Evolutionary conservation across 2,329 filamentous ascomycete species (phyloP), one percentile per base, ranked within the genome.

Genomic region (Phialophora macrospora): DNA sequence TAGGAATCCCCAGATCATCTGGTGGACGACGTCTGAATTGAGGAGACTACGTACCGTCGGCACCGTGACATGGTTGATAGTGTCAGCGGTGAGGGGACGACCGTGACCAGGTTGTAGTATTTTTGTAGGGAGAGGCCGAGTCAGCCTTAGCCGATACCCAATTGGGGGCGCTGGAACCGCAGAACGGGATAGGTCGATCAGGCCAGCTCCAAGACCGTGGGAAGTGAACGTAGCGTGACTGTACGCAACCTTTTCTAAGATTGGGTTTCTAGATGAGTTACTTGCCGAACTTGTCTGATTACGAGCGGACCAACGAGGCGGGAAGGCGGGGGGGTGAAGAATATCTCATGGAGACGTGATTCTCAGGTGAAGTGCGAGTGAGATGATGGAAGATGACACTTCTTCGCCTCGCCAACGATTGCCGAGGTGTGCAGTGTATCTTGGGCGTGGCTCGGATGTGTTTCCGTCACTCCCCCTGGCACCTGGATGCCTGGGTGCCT

Each of bases 301-400:
- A 68, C 67, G 67, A 68, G 55, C 67, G 24, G 64, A 64, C 67
- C 67, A 68, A 68, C 58, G 64, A 51, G 41, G 48, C 26, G 34
- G 22, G 44, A 55, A 12, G 46, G 59, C 62, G 46, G 57, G 66
- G 62, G 59, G 32, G 2, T 60, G 58, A 60, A 49, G 20, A 11
- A 52, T 26, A 2, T 52, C 46, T 38, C 30, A 51, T 44, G 38
- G 38, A 11, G 38, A 44, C 38, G 38, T 44, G 48, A 51, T 26
- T 26, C 48, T 28, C 38, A 44, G 38, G 38, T 44, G 38, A 44
- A 44, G 38, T 44, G 38, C 3, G 24, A 59, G 56, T 34, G 38
- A 52, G 60, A 54, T 62, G 60, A 62, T 32, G 56, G 41, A 60
- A 32, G 60, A 62, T 55, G 49, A 52, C 9, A 38, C 12, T 30